Percentiles rank a stretch among this genome's conserved stretches.
phyloP scores from a whole-genome alignment of 768 basidiomycete species.

The Amanita phalloides region DNA sequence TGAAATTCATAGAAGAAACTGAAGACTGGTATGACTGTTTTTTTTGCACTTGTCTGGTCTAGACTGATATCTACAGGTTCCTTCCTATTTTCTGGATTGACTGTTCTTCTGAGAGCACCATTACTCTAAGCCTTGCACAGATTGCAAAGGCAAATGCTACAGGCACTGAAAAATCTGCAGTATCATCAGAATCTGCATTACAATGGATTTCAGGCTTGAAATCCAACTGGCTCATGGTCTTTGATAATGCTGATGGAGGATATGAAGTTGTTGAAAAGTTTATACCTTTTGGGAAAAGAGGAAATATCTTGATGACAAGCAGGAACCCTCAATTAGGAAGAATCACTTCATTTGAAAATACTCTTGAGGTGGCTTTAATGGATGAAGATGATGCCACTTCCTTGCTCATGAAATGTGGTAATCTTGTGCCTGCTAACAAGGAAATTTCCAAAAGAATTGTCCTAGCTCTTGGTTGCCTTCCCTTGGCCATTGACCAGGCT shows the following conservation, averaged over 20 bases:
- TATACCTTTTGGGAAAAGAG: slow-evolving; percentile 9
- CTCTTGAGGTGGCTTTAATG: slow-evolving; percentile 7
- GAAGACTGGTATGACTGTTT: slow-evolving; percentile 3
- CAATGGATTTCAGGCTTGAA: slow-evolving; percentile 8
- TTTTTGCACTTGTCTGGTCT: neutral
- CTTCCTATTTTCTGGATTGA: slow-evolving; percentile 13
- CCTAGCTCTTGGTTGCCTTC: neutral
- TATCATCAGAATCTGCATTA: slow-evolving; percentile 5
- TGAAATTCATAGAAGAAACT: slow-evolving; percentile 10
- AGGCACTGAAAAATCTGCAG: neutral
- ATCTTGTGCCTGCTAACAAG: neutral
- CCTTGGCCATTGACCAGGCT: slow-evolving; percentile 12
- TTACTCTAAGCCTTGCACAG: slow-evolving; percentile 6
- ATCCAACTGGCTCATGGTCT: slow-evolving; percentile 11
- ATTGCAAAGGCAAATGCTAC: slow-evolving; percentile 4
- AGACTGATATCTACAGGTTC: slow-evolving; percentile 6
- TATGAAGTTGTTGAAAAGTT: slow-evolving; percentile 4
- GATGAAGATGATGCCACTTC: slow-evolving; percentile 8
- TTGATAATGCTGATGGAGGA: slow-evolving; percentile 12
- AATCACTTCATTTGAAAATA: neutral
- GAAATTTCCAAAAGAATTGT: slow-evolving; percentile 8
- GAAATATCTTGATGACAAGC: slow-evolving; percentile 12
- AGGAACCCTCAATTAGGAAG: slow-evolving; percentile 5
- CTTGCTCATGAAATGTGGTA: slow-evolving; percentile 9
- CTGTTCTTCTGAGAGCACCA: slow-evolving; percentile 9